Evolutionary conservation across 371 early-diverging fungal species (phyloP).

Genomic region (Batkoa obscura): DNA sequence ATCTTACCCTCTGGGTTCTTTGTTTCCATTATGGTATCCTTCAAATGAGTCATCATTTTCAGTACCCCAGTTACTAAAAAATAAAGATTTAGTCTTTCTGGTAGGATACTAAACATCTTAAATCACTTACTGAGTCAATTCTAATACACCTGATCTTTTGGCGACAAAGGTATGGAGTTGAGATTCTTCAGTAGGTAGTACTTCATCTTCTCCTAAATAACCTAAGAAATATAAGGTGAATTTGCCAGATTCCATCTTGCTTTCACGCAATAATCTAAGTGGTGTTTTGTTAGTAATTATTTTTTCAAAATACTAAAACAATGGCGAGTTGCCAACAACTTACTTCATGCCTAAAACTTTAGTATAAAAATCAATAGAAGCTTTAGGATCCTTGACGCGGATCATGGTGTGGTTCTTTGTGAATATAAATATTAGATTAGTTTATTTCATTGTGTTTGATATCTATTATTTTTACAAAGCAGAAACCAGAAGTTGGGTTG

Average conservation of each 20-base stretch:
- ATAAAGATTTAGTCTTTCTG: not conserved
- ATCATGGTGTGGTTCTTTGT: slow-evolving; percentile 64
- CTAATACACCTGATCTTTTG: slow-evolving; percentile 51
- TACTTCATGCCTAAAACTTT: slow-evolving; percentile 72
- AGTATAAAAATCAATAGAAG: slow-evolving; percentile 53
- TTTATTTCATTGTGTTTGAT: too few species aligned
- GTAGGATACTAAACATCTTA: not conserved
- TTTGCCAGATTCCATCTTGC: slow-evolving; percentile 36
- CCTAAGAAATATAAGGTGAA: slow-evolving; percentile 67
- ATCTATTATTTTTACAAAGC: too few species aligned
- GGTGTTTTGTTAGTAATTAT: too few species aligned
- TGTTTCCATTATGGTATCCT: slow-evolving; percentile 57
- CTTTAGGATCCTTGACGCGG: slow-evolving; percentile 62
- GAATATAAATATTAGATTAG: too few species aligned
- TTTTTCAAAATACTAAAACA: too few species aligned
- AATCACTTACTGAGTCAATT: slow-evolving; percentile 54
- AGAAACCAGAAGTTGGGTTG: too few species aligned
- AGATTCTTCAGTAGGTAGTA: slow-evolving; percentile 17
- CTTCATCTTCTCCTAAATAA: slow-evolving; percentile 31
- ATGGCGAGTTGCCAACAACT: slow-evolving; percentile 2
- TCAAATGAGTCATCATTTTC: slow-evolving; percentile 40
- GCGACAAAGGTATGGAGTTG: slow-evolving; percentile 31
- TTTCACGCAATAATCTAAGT: slow-evolving; percentile 30
- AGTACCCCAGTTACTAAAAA: slow-evolving; percentile 61
- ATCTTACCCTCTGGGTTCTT: slow-evolving; percentile 21